A percentile compares a stretch with the other conserved stretches of the same genome.
Evolutionary conservation across 176 grass and related monocot species (phyloP).

Genomic region (Neostapfia colusana): DNA sequence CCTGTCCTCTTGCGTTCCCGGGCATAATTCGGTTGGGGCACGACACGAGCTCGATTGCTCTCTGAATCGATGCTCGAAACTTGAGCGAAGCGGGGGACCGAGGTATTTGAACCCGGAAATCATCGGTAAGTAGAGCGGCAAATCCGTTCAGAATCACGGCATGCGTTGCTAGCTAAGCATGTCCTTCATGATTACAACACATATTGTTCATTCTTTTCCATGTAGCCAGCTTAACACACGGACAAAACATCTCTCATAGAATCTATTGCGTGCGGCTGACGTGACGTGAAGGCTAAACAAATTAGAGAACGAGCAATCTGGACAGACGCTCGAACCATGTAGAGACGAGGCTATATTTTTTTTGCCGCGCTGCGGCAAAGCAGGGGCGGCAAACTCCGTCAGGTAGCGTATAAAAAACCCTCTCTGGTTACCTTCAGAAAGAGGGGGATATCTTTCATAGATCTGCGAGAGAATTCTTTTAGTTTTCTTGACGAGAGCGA

Average conservation of each 20-base stretch:
- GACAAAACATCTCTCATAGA: background rate
- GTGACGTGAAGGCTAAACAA: background rate
- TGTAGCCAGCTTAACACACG: too few relatives aligned
- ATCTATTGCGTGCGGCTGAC: background rate
- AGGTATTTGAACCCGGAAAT: background rate
- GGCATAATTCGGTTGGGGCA: background rate
- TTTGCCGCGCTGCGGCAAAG: background rate
- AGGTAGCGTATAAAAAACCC: background rate
- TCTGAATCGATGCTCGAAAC: background rate
- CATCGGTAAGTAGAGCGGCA: background rate
- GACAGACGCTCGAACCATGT: background rate
- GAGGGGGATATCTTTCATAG: slow-evolving; percentile 33
- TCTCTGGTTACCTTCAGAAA: slow-evolving; percentile 18
- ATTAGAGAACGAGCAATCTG: background rate
- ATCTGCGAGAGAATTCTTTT: slow-evolving; percentile 11
- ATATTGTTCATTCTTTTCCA: background rate
- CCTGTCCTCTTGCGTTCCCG: background rate
- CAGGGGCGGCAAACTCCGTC: slow-evolving; percentile 3
- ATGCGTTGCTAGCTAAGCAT: background rate
- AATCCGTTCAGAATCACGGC: background rate
- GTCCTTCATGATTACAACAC: background rate
- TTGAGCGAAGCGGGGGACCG: background rate
- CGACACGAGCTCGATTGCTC: background rate
- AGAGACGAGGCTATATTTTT: background rate
- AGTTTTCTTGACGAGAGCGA: background rate